These are phyloP conservation scores for Botrytis galanthina DNA, from an alignment of 2,329 filamentous ascomycete species.

Conservation along the genomic window DNA sequence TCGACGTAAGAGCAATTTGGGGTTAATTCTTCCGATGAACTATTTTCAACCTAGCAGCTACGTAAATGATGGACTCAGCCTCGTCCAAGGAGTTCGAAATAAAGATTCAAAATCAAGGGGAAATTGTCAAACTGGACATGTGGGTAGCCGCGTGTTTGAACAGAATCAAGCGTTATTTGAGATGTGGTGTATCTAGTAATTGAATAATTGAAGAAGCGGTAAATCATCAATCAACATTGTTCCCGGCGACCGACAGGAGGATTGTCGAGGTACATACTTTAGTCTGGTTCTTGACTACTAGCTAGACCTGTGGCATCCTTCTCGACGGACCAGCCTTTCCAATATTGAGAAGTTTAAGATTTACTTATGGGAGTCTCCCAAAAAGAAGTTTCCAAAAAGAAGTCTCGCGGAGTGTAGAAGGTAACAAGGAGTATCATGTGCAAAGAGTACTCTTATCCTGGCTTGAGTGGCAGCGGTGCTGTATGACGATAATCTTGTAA, in stretches of 20 bases:
- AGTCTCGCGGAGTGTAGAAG: background rate
- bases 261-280: background rate
- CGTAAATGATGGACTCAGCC: background rate
- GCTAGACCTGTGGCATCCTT: background rate
- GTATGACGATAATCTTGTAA: constrained; percentile 1
- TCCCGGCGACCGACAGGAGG: background rate
- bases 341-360: background rate
- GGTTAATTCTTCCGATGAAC: constrained; percentile 3
- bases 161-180: constrained; percentile 2
- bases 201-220: background rate
- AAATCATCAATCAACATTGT: background rate
- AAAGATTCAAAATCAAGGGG: constrained; percentile 4
- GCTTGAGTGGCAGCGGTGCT: background rate
- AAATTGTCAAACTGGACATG: constrained; percentile 3
- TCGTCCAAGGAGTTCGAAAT: background rate
- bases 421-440: background rate
- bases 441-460: background rate
- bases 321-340: background rate
- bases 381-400: background rate
- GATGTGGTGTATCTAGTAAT: constrained; percentile 1
- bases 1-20: background rate
- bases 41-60: background rate
- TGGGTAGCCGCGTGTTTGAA: constrained; percentile 1
- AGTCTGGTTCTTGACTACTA: background rate
- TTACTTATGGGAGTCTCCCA: background rate